Percentiles rank a stretch among this genome's conserved stretches.
Evolutionary conservation across 2,329 filamentous ascomycete species (phyloP).

Genomic region (Leptoxyphium fumago): DNA sequence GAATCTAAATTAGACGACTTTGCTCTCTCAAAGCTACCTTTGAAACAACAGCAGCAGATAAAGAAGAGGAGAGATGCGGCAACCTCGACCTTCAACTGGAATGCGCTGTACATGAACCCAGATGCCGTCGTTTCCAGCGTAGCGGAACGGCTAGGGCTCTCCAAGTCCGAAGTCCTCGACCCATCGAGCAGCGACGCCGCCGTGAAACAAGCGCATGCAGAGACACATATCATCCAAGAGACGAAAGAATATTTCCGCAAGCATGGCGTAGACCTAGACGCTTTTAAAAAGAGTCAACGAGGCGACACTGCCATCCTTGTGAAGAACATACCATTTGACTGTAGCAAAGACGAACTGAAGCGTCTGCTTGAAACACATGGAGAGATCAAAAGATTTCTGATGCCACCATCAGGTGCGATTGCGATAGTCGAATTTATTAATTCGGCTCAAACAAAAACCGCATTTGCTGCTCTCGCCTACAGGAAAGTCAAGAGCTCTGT

Average conservation of each 20-base stretch:
- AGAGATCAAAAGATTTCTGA: constrained; percentile 63
- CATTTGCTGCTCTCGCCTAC: constrained; percentile 76
- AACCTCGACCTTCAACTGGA: constrained; percentile 82
- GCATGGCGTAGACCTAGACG: constrained; percentile 80
- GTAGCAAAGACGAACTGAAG: constrained; percentile 62
- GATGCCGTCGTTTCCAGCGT: constrained; percentile 88
- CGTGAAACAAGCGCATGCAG: constrained; percentile 90
- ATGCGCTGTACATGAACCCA: constrained; percentile 95
- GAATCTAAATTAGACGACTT: constrained; percentile 75
- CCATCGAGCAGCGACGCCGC: constrained; percentile 91
- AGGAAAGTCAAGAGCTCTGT: constrained; percentile 82
- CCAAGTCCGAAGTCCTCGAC: constrained; percentile 83
- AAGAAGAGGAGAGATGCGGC: constrained; percentile 70
- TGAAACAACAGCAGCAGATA: constrained; percentile 89
- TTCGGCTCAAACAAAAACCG: constrained; percentile 62
- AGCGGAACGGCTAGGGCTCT: constrained; percentile 71
- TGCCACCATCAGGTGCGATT: constrained; percentile 86
- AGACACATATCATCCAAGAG: constrained; percentile 92
- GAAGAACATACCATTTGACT: constrained; percentile 86
- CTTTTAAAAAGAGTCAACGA: constrained; percentile 72
- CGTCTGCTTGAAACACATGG: constrained; percentile 78
- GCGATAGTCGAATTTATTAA: constrained; percentile 83
- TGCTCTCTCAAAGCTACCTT: constrained; percentile 73
- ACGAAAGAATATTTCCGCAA: constrained; percentile 81
- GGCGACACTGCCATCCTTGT: constrained; percentile 80